A percentile compares a stretch with the other conserved stretches of the same genome.
phyloP scores from a whole-genome alignment of 352 stramenopile species.

The Phytophthora pluvialis region DNA sequence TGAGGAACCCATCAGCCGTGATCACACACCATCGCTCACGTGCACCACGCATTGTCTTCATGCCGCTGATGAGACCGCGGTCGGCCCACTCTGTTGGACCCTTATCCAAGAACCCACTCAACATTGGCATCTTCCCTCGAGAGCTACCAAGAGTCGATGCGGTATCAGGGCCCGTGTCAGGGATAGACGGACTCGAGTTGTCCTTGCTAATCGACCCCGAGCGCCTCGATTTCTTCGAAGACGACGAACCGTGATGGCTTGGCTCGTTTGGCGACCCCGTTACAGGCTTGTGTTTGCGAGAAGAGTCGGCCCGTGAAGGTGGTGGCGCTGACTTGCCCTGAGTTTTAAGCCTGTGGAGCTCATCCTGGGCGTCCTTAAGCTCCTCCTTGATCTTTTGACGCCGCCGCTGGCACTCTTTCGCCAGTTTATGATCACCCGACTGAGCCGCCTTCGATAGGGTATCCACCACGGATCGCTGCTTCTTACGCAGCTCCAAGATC shows the following conservation, averaged over 20 bases:
- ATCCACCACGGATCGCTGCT: slow-evolving; percentile 76
- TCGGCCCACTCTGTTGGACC: slow-evolving; percentile 88
- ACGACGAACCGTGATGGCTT: slow-evolving; percentile 24
- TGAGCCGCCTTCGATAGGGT: slow-evolving; percentile 77
- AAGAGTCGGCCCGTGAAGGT: slow-evolving; percentile 18
- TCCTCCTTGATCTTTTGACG: slow-evolving; percentile 83
- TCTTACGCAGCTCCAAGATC: slow-evolving; percentile 81
- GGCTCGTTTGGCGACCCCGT: slow-evolving; percentile 19
- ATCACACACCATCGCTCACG: slow-evolving; percentile 89
- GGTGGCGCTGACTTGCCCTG: slow-evolving; percentile 26
- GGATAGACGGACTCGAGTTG: slow-evolving; percentile 32
- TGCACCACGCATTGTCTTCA: slow-evolving; percentile 87
- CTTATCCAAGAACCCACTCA: slow-evolving; percentile 84
- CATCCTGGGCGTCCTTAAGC: slow-evolving; percentile 72
- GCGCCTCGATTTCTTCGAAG: slow-evolving; percentile 40
- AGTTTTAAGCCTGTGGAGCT: slow-evolving; percentile 66
- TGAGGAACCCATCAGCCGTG: slow-evolving; percentile 67
- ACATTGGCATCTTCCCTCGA: slow-evolving; percentile 69
- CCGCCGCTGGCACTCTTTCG: slow-evolving; percentile 78
- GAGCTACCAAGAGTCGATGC: slow-evolving; percentile 21
- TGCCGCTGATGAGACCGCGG: slow-evolving; percentile 76
- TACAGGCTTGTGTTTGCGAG: slow-evolving; percentile 24
- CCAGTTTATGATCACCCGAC: slow-evolving; percentile 70
- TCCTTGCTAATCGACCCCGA: slow-evolving; percentile 40
- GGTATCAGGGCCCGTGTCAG: slow-evolving; percentile 29